Evolutionary conservation across 805 yeast genomes (phyloP).

Genomic region (Teunomyces cretensis): DNA sequence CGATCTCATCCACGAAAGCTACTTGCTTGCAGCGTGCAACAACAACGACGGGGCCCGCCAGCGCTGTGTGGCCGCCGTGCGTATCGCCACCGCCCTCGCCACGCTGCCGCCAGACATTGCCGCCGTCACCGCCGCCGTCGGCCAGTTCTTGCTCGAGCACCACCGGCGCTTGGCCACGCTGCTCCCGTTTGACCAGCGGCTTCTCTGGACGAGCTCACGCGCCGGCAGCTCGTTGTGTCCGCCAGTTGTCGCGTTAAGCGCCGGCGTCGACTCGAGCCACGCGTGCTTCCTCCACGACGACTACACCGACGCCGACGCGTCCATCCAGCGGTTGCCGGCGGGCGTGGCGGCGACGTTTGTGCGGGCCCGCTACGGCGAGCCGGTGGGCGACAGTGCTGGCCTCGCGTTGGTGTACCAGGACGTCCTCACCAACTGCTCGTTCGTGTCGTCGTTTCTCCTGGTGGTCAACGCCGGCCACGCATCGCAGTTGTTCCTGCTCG

Average conservation of each 20-base stretch:
- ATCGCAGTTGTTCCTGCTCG: slow-evolving; percentile 8
- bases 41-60: neutral
- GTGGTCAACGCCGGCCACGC: slow-evolving; percentile 33
- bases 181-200: slow-evolving; percentile 14
- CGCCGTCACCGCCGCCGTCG: neutral
- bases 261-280: neutral
- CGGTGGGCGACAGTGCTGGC: neutral
- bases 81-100: neutral
- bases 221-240: slow-evolving; percentile 14
- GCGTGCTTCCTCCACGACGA: neutral
- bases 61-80: neutral
- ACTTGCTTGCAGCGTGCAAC: slow-evolving; percentile 1
- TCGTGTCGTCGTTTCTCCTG: slow-evolving; percentile 67
- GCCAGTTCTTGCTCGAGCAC: neutral
- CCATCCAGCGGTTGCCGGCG: neutral
- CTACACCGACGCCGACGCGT: neutral
- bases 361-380: neutral
- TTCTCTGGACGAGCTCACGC: slow-evolving; percentile 30
- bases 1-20: slow-evolving; percentile 1
- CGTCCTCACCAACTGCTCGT: slow-evolving; percentile 65
- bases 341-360: neutral
- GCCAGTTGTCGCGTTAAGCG: slow-evolving; percentile 18
- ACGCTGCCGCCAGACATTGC: neutral
- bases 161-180: neutral
- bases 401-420: slow-evolving; percentile 43